Base-by-base conservation (phyloP, 1,139 yeast species). In the Diutina mesorugosa region DNA sequence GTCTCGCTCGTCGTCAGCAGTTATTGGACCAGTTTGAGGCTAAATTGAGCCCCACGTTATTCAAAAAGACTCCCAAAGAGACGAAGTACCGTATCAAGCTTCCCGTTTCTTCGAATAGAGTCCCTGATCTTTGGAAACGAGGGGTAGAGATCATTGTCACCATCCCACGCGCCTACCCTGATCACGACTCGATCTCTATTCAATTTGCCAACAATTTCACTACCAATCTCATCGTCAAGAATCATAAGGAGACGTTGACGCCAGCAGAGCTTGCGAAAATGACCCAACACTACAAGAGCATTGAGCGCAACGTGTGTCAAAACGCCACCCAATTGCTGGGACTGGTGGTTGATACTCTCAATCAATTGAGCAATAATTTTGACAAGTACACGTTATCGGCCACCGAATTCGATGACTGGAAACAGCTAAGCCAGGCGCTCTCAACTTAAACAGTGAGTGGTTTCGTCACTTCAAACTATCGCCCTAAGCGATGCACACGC, bases 151-250 rank as follows among this genome's bases (percentile, higher is more conserved):
- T 62, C 41, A 59, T 61, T 29, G 45, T 62, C 8, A 55, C 59
- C 8, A 58, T 62, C 10, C 64, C 63, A 3, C 55, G 35, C 4
- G 55, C 55, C 38, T 62, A 61, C 54, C 64, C 64, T 0, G 59
- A 58, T 16, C 12, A 26, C 5, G 28, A 28, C 4, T 57, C 57
- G 5, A 51, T 58, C 1, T 53, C 56, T 10, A 56, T 60, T 26
- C 56, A 47, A 10, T 56, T 60, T 16, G 60, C 62, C 12, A 51
- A 61, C 14, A 62, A 62, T 56, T 62, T 61, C 57, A 60, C 60
- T 45, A 60, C 60, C 38, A 62, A 62, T 48, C 55, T 61, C 9
- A 47, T 61, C 56, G 59, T 59, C n/a, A 59, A 61, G 10, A 57
- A 60, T 51, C 59, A 59, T 26, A 55, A 54, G 51, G 55, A 16